Conservation (phyloP, 768 basidiomycete species). For the Mrakia gelida region DNA sequence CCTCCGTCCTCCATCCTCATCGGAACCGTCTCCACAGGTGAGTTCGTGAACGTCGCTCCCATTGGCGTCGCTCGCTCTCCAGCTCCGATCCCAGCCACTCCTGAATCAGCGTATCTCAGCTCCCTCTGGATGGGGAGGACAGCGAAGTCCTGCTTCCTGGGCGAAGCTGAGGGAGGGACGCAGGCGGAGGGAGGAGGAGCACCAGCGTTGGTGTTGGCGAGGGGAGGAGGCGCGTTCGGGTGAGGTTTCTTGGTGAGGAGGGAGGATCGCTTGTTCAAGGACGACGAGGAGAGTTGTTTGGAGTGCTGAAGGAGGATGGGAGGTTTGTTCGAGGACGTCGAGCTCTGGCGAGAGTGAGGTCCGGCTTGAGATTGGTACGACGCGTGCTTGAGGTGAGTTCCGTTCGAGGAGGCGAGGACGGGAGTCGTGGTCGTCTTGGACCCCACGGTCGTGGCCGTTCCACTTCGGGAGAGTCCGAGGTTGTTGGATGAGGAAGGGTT, state of each 20-base stretch:
- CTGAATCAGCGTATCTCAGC: background rate
- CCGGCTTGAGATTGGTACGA: background rate
- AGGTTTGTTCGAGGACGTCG: background rate
- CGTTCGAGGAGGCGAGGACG: background rate
- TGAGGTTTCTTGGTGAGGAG: background rate
- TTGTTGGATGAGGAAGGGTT: background rate
- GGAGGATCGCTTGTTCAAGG: background rate
- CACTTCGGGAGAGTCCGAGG: conserved; percentile 1
- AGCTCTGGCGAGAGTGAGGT: conserved; percentile 1
- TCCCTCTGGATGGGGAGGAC: background rate
- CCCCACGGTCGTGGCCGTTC: background rate
- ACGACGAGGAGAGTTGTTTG: background rate
- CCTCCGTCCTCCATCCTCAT: conserved; percentile 1
- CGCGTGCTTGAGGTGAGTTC: background rate
- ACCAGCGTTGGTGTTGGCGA: too few species aligned
- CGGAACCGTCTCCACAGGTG: background rate
- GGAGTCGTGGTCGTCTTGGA: background rate
- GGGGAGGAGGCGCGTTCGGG: background rate
- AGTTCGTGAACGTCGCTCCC: background rate
- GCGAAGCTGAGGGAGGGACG: background rate
- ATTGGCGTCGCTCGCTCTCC: background rate
- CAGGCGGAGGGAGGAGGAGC: background rate
- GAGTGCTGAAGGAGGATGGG: background rate
- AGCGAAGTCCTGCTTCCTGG: conserved; percentile 2
- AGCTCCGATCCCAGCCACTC: background rate